These are phyloP conservation scores for Gloeopeniophorella convolvens DNA, from an alignment of 768 basidiomycete species.

Conservation along the genomic window DNA sequence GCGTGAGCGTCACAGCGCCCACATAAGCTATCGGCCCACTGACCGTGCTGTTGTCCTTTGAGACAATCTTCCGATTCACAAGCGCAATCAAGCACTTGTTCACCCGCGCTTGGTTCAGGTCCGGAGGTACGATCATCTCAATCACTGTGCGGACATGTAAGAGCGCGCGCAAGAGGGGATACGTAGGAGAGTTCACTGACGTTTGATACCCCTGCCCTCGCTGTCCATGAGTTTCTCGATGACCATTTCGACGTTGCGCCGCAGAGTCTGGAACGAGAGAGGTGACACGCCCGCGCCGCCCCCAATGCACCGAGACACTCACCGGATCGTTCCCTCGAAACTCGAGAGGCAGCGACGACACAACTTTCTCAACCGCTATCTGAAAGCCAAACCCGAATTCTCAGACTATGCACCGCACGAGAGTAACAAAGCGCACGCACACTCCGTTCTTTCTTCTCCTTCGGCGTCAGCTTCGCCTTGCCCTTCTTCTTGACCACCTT, in stretches of 20 bases:
- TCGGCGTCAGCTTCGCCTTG: constrained; percentile 65
- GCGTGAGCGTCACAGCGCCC: background rate
- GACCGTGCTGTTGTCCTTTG: constrained; percentile 53
- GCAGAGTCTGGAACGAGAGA: constrained; percentile 44
- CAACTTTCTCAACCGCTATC: constrained; percentile 62
- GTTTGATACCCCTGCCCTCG: constrained; percentile 51
- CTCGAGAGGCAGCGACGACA: constrained; percentile 77
- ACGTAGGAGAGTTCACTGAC: constrained; percentile 32
- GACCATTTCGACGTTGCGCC: constrained; percentile 73
- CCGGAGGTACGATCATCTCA: constrained; percentile 71
- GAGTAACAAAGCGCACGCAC: constrained; percentile 33
- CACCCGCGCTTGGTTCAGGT: constrained; percentile 83
- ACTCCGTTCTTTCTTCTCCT: constrained; percentile 78
- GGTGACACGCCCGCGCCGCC: background rate
- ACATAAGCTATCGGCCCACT: background rate
- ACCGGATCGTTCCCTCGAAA: constrained; percentile 87
- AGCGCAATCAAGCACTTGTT: constrained; percentile 92
- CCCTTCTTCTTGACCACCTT: constrained; percentile 40
- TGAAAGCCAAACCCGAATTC: constrained; percentile 23
- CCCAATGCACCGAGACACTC: constrained; percentile 26
- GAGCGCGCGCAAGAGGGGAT: background rate
- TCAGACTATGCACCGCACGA: background rate
- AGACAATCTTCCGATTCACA: constrained; percentile 78
- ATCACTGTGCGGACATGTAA: constrained; percentile 45
- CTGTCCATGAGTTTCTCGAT: constrained; percentile 71